Base-by-base conservation (phyloP, 805 yeast species). In the Komagataella kurtzmanii region DNA sequence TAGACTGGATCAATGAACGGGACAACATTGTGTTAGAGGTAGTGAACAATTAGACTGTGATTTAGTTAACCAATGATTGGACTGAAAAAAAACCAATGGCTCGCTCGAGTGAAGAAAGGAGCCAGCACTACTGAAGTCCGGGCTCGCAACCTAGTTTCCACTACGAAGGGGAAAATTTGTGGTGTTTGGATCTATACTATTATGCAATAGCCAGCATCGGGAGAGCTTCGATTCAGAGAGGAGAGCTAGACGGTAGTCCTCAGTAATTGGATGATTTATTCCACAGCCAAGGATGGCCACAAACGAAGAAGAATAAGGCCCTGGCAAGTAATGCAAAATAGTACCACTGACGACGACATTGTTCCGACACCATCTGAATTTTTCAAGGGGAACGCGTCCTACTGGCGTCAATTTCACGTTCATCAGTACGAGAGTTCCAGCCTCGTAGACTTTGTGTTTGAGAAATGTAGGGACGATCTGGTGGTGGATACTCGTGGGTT, bases 1-100 rank as follows among this genome's bases (percentile, higher is more conserved):
- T 24, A 8, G 55, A 51, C 18, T 50, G 53, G 48, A 56, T 17
- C 47, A 52, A 49, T 47, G 54, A 51, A 54, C 58, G 56, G 44
- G 57, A 49, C 40, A 54, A 56, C 57, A 56, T 54, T 47, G 17
- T 54, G 43, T 30, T 10, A 8, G 40, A 30, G 40, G n/a, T 30
- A 30, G 40, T 30, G 14, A 30, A 30, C 40, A 10, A 30, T 30
- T 30, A 7, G 40, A 30, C n/a, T 6, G 12, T 30, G 40, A 30
- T 14, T n/a, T 10, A 14, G 40, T 30, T 30, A 30, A 30, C 40
- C 40, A 30, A 30, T 30, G 40, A 30, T 10, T 30, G 40, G 40
- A 30, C 40, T 30, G 40, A 30, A 30, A 30, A 30, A 30, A 30
- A 30, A 30, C 40, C 40, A 3, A 30, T 21, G 23, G 23, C 14